Evolutionary conservation across 176 grass and related monocot genomes (phyloP), one percentile per base, ranked within the genome.

Genomic region (Rhynchospora pubera): DNA sequence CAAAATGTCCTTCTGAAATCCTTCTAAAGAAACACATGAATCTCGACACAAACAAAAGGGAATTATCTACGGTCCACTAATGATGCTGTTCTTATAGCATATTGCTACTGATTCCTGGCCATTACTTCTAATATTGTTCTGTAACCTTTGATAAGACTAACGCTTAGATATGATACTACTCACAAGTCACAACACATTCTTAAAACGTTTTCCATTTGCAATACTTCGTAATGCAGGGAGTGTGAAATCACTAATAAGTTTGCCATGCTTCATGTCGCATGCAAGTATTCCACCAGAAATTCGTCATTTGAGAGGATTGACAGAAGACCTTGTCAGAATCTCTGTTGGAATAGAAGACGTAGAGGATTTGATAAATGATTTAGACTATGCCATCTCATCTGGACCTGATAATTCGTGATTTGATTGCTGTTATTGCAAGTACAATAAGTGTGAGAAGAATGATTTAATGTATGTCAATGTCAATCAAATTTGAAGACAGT

Each of bases 221-320:
- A 34, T 77, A 30, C 11, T 30, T 13, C 72, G 8, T 43, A 44
- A 84, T 88, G 68, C 85, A 98, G 96, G 96, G 30, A 98, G 96
- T 11, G 96, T 98, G 90, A 94, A 95, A 68, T 98, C 96, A 0
- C 85, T 98, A 2, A 95, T 98, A 85, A 98, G 92, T 70, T 65
- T 98, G 82, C 96, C 96, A 24, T 98, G 96, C 92, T 98, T 98
- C 86, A 95, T 98, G 96, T 98, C 92, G 6, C 96, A 98, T 61
- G 92, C 96, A 3, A 89, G 90, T 89, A 98, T 98, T 59, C 92
- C 90, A 1, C 83, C 92, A 0, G 12, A 76, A 7, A 79, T 95
- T 42, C 92, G 96, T 4, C 86, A 91, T 88, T 87, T 67, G 34
- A 91, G 96, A 0, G 96, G 96, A 24, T 80, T 98, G 39, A 98